Conservation (phyloP, 345 rosid genomes). For the Hibiscus tridactylites region DNA sequence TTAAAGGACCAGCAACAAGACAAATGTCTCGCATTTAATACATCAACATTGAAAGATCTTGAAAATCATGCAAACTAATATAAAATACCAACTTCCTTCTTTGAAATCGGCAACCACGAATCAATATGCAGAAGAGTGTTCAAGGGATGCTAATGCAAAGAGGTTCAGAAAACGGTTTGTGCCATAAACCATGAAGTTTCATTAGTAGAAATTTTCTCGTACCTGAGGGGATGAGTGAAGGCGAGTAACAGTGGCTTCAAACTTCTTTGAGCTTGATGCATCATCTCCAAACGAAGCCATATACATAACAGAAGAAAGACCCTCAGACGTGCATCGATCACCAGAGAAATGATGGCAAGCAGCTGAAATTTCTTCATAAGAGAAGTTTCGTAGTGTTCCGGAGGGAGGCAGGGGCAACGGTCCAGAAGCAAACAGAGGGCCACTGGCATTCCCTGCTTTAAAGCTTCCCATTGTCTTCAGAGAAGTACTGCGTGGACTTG, state of each 20-base stretch:
- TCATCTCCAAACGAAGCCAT: constrained; percentile 89
- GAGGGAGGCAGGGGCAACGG: constrained; percentile 87
- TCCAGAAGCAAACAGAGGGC: constrained; percentile 64
- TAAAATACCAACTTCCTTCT: neutral
- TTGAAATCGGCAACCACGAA: neutral
- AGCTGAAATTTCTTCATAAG: constrained; percentile 60
- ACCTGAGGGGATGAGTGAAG: constrained; percentile 76
- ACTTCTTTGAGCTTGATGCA: constrained; percentile 53
- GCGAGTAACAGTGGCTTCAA: constrained; percentile 86
- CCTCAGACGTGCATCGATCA: constrained; percentile 71
- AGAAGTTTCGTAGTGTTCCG: constrained; percentile 53
- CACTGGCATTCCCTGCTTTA: constrained; percentile 51
- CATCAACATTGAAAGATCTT: too few relatives aligned
- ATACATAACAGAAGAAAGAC: constrained; percentile 76
- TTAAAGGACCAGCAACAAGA: neutral
- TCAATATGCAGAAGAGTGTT: neutral
- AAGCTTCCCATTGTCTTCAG: constrained; percentile 66
- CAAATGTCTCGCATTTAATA: neutral
- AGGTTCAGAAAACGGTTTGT: neutral
- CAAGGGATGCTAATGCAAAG: neutral
- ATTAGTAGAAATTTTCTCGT: neutral
- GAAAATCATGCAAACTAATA: neutral
- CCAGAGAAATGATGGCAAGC: constrained; percentile 73
- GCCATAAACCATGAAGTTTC: neutral
- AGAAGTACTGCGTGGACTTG: constrained; percentile 51